Base-by-base conservation (phyloP, 768 basidiomycete species). In the Tulasnella sp. region DNA sequence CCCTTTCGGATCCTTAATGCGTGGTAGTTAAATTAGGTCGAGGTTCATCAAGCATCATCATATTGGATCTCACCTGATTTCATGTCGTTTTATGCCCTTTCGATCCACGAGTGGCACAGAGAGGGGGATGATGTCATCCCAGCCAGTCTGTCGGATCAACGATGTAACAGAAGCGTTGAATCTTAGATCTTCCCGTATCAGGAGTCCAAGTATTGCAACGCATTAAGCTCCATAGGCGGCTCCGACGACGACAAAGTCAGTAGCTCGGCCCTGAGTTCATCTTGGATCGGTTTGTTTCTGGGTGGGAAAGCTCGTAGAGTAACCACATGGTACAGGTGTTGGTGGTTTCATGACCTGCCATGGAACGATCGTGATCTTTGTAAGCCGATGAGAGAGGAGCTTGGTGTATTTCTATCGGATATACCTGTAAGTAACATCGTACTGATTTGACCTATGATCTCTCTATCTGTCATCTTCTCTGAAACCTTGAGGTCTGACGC, bases 381-480 rank as follows among this genome's bases (percentile, higher is more conserved):
- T 79, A 0, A 79, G 80, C 60, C 80, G 79, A 62, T 80, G 78
- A n/a, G n/a, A n/a, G n/a, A n/a, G n/a, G n/a, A n/a, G n/a, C n/a
- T n/a, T n/a, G 78, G 79, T 0, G 80, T 80, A 60, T 81, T 38
- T 15, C 7, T 38, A 7, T 15, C 5, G 15, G 15, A 38, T 15
- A 7, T 38, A 2, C 81, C 81, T 0, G 81, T 80, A 1, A 79
- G 71, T 17, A 83, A 64, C 68, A 82, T 81, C 0, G 81, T 82
- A 0, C 78, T 78, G 0, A 82, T 76, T 73, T 83, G 78, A 4
- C 73, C 72, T 1, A 83, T 60, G 15, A 87, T 80, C 60, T 86
- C 84, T 27, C 75, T 74, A 57, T 87, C 84, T 0, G 75, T 75
- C 70, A 87, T 70, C 38, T 71, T 71, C 65, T 83, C 81, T 46